Percentiles rank a stretch among this genome's conserved stretches.
Evolutionary conservation across 164 flowering plant species (phyloP).

Genomic region (Annona squamosa): DNA sequence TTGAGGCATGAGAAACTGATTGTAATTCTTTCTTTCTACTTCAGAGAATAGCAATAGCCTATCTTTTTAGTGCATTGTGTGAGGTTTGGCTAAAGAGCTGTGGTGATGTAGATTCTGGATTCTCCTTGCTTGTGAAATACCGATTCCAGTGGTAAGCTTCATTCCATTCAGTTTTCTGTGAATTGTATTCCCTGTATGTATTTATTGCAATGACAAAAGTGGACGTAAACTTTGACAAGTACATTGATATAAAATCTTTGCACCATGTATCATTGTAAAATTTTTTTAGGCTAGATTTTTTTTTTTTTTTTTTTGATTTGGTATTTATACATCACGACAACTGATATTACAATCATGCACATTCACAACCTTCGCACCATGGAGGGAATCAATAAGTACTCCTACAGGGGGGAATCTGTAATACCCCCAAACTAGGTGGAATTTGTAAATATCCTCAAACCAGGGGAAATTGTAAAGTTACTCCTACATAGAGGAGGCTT

Average conservation of each 20-base stretch:
- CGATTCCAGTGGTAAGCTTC: constrained; percentile 38
- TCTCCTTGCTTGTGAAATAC: constrained; percentile 45
- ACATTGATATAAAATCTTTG: too few relatives aligned
- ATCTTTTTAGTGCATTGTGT: constrained; percentile 54
- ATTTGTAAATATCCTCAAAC: too few relatives aligned
- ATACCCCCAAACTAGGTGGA: too few relatives aligned
- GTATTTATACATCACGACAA: neutral
- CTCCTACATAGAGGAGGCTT: too few relatives aligned
- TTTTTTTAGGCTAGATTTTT: neutral
- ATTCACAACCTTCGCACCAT: too few relatives aligned
- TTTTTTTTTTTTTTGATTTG: neutral
- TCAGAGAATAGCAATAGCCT: constrained; percentile 74
- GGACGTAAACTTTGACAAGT: too few relatives aligned
- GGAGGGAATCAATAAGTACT: too few relatives aligned
- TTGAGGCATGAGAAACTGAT: neutral
- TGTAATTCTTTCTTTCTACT: neutral
- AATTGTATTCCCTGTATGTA: neutral
- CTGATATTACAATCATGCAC: neutral
- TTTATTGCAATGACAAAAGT: too few relatives aligned
- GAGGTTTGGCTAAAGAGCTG: constrained; percentile 68
- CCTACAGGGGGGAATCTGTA: too few relatives aligned
- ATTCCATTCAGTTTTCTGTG: neutral
- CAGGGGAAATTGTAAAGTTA: too few relatives aligned
- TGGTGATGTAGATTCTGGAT: constrained; percentile 26
- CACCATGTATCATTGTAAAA: too few relatives aligned